Conservation (phyloP, 164 flowering plant species). For the Stephania japonica region DNA sequence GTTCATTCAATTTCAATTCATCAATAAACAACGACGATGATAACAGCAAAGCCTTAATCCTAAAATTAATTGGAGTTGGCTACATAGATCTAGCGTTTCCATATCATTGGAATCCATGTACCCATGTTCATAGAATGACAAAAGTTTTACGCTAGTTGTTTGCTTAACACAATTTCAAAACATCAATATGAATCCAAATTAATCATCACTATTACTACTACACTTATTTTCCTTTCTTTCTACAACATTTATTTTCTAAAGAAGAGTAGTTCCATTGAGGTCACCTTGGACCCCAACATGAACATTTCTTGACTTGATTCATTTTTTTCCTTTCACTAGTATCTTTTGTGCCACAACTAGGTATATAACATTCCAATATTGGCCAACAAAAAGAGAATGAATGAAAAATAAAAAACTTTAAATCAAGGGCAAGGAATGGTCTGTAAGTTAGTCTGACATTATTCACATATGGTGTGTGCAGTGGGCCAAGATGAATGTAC, state of each 20-base stretch:
- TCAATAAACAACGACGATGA: too few species aligned
- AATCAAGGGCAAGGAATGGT: background rate
- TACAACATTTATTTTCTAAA: background rate
- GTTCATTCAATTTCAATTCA: background rate
- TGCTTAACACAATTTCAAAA: too few species aligned
- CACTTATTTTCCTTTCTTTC: background rate
- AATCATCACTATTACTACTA: background rate
- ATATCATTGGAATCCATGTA: too few species aligned
- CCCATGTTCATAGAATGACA: too few species aligned
- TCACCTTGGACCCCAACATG: background rate
- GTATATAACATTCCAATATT: background rate
- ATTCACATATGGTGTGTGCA: background rate
- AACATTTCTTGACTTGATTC: background rate
- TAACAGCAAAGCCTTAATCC: too few species aligned
- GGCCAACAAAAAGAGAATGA: background rate
- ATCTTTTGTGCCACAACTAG: background rate
- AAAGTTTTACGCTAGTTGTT: too few species aligned
- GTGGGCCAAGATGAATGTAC: background rate
- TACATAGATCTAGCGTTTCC: too few species aligned
- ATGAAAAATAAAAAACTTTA: too few species aligned
- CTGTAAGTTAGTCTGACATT: background rate
- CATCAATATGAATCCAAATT: too few species aligned
- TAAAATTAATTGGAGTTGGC: too few species aligned
- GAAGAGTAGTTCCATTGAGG: background rate
- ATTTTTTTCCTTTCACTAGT: too few species aligned